These are phyloP conservation scores for Fusarium subtropicale DNA, from an alignment of 2,329 filamentous ascomycete species.

Conservation along the genomic window DNA sequence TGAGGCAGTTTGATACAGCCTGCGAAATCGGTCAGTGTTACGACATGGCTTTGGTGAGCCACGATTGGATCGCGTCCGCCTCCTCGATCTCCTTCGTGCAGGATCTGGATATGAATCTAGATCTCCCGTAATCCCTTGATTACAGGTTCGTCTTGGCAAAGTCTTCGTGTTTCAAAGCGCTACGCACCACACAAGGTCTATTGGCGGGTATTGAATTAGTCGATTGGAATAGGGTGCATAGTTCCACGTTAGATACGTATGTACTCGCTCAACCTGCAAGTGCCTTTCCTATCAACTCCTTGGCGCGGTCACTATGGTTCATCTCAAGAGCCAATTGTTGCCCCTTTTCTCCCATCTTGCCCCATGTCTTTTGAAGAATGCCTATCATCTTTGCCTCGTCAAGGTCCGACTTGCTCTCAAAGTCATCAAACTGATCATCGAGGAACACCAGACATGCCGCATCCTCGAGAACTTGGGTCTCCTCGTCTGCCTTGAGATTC, in stretches of 20 bases:
- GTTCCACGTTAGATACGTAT: not conserved
- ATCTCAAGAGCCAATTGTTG: slow-evolving; percentile 73
- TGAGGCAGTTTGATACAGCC: not conserved
- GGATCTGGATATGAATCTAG: slow-evolving; percentile 4
- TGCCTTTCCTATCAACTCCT: slow-evolving; percentile 71
- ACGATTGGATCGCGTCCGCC: not conserved
- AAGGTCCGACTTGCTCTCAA: slow-evolving; percentile 72
- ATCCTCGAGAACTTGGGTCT: slow-evolving; percentile 84
- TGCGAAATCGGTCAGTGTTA: not conserved
- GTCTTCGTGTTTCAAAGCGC: not conserved
- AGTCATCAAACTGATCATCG: slow-evolving; percentile 86
- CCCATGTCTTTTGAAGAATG: slow-evolving; percentile 80
- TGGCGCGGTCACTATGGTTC: slow-evolving; percentile 71
- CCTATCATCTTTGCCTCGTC: slow-evolving; percentile 82
- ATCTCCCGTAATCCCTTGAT: not conserved
- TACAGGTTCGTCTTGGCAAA: slow-evolving; percentile 9
- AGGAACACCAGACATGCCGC: slow-evolving; percentile 89
- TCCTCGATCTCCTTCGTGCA: slow-evolving; percentile 7
- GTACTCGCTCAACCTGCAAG: slow-evolving; percentile 52
- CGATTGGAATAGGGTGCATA: not conserved
- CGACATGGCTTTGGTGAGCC: not conserved
- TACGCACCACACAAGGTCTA: not conserved
- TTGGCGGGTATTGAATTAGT: slow-evolving; percentile 1
- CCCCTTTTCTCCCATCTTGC: slow-evolving; percentile 75
- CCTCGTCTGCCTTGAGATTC: slow-evolving; percentile 67